Conservation (phyloP, 306 rosid species). For the Quercus suber region DNA sequence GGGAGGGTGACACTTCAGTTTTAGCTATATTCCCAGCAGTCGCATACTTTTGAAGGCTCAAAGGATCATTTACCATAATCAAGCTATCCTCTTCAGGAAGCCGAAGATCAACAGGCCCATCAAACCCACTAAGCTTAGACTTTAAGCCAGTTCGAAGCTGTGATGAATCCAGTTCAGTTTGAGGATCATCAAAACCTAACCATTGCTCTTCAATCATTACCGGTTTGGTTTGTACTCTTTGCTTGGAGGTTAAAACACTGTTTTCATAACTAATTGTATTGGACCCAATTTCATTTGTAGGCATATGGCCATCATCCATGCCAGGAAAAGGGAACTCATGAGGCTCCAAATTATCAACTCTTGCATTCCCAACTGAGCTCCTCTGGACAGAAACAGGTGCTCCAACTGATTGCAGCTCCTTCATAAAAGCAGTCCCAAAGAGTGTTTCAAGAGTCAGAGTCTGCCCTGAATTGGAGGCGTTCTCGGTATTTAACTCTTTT, state of each 20-base stretch:
- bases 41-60: slow-evolving; percentile 45
- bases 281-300: slow-evolving; percentile 36
- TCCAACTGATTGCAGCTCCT: slow-evolving; percentile 94
- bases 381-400: slow-evolving; percentile 91
- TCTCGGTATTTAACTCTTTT: slow-evolving; percentile 49
- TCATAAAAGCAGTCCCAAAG: slow-evolving; percentile 96
- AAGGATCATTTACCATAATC: slow-evolving; percentile 50
- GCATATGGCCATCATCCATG: slow-evolving; percentile 40
- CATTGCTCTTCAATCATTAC: slow-evolving; percentile 57
- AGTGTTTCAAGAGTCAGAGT: slow-evolving; percentile 79
- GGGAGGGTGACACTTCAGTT: slow-evolving; percentile 43
- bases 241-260: slow-evolving; percentile 35
- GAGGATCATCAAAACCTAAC: slow-evolving; percentile 51
- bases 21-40: slow-evolving; percentile 55
- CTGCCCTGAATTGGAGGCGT: slow-evolving; percentile 50
- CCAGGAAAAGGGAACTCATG: slow-evolving; percentile 43
- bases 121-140: slow-evolving; percentile 51
- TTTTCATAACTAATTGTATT: slow-evolving; percentile 42
- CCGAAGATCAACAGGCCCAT: slow-evolving; percentile 48
- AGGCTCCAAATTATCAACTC: slow-evolving; percentile 58
- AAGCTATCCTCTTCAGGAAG: slow-evolving; percentile 83
- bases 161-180: slow-evolving; percentile 48
- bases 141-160: slow-evolving; percentile 42
- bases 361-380: slow-evolving; percentile 54
- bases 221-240: slow-evolving; percentile 45